Evolutionary conservation across 2,329 filamentous ascomycete species (phyloP).

Genomic region (Malbranchea cinnamomea): DNA sequence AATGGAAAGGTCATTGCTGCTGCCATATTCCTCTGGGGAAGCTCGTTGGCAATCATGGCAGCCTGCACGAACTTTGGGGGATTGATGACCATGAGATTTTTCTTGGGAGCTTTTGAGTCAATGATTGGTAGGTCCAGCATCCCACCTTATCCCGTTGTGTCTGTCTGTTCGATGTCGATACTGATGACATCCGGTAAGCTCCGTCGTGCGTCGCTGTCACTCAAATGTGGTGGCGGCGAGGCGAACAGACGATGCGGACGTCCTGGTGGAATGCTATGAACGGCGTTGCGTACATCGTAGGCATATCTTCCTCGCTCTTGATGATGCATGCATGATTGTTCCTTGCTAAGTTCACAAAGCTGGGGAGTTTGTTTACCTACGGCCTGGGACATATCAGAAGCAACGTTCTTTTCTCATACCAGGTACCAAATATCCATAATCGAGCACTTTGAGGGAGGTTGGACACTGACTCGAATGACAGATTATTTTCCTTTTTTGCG

Average conservation of each 20-base stretch:
- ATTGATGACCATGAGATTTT: constrained; percentile 36
- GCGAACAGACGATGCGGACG: constrained; percentile 48
- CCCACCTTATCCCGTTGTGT: constrained; percentile 36
- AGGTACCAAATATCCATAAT: too few species aligned
- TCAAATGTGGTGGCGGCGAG: constrained; percentile 33
- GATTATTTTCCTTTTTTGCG: constrained; percentile 49
- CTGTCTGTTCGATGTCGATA: constrained; percentile 31
- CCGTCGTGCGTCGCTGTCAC: too few species aligned
- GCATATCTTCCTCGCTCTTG: too few species aligned
- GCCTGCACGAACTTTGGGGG: constrained; percentile 32
- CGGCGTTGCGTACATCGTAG: constrained; percentile 42
- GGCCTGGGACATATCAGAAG: constrained; percentile 43
- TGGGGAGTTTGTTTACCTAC: too few species aligned
- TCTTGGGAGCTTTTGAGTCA: constrained; percentile 39
- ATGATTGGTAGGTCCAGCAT: too few species aligned
- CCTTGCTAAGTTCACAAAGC: too few species aligned
- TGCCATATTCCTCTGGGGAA: constrained; percentile 34
- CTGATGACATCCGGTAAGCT: too few species aligned
- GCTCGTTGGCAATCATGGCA: constrained; percentile 34
- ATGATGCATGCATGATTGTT: too few species aligned
- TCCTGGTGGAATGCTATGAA: constrained; percentile 54
- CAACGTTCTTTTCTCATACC: too few species aligned
- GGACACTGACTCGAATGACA: too few species aligned
- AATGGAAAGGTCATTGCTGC: constrained; percentile 43
- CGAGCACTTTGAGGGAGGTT: too few species aligned